A percentile compares a stretch with the other conserved stretches of the same genome.
These are phyloP conservation scores for Trifolium pratense DNA, from an alignment of 306 rosid genomes.

Conservation along the genomic window DNA sequence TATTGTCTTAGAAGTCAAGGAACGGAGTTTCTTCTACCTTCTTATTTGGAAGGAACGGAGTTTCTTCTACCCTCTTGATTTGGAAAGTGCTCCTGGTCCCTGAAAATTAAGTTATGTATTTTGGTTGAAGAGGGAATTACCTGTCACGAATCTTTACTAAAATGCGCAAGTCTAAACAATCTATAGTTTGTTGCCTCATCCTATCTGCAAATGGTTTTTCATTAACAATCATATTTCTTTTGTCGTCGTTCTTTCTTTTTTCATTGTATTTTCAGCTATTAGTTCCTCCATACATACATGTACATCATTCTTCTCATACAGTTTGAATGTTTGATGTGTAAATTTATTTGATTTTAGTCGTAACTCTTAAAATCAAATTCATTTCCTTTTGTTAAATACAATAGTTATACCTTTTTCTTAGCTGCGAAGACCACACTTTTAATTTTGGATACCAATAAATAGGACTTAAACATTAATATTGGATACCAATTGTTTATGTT, in stretches of 20 bases:
- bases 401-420: neutral
- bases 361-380: neutral
- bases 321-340: neutral
- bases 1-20: no score
- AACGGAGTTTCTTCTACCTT: no score
- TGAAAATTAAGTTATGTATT: no score
- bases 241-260: neutral
- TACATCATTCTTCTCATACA: neutral
- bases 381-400: neutral
- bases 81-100: no score
- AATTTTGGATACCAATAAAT: neutral
- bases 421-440: neutral
- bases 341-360: conserved; percentile 1
- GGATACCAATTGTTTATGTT: no score
- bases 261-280: neutral
- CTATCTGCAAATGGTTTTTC: no score
- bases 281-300: neutral
- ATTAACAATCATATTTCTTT: no score
- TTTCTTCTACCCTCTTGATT: no score
- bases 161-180: no score
- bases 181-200: neutral
- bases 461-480: no score
- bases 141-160: neutral
- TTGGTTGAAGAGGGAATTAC: no score
- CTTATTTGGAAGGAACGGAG: neutral